A percentile compares a stretch with the other conserved stretches of the same genome.
Conservation (phyloP, 768 basidiomycete genomes). For the Crassisporium funariophilum region DNA sequence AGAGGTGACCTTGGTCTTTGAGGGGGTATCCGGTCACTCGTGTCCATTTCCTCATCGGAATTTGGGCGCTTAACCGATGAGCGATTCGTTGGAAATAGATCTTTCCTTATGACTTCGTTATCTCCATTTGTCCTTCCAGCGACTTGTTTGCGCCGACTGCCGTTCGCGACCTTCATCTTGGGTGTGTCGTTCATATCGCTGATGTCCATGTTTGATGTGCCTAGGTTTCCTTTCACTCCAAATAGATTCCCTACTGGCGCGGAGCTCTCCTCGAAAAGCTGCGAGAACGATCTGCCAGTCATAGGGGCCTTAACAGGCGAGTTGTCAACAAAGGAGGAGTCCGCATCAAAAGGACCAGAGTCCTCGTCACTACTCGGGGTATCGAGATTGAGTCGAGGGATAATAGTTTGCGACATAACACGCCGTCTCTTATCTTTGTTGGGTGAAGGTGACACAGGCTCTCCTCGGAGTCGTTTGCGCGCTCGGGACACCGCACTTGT, state of each 20-base stretch:
- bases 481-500: slow-evolving; percentile 62
- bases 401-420: slow-evolving; percentile 40
- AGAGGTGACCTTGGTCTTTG: slow-evolving; percentile 35
- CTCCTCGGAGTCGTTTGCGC: slow-evolving; percentile 79
- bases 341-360: slow-evolving; percentile 29
- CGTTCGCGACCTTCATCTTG: background rate
- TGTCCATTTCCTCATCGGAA: slow-evolving; percentile 33
- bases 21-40: slow-evolving; percentile 18
- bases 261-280: slow-evolving; percentile 59
- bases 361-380: slow-evolving; percentile 21
- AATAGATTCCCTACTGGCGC: slow-evolving; percentile 19
- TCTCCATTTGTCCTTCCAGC: background rate
- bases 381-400: slow-evolving; percentile 29
- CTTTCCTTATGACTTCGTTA: background rate
- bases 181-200: background rate
- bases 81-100: slow-evolving; percentile 17
- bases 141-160: background rate
- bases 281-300: slow-evolving; percentile 62
- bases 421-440: slow-evolving; percentile 76
- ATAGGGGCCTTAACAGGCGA: slow-evolving; percentile 68
- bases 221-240: slow-evolving; percentile 16
- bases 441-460: slow-evolving; percentile 82
- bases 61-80: slow-evolving; percentile 48
- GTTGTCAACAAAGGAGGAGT: slow-evolving; percentile 62
- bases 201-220: background rate